Percentiles rank a stretch among this genome's conserved stretches.
Conservation (phyloP, 768 basidiomycete genomes). For the Lepiota venenata region DNA sequence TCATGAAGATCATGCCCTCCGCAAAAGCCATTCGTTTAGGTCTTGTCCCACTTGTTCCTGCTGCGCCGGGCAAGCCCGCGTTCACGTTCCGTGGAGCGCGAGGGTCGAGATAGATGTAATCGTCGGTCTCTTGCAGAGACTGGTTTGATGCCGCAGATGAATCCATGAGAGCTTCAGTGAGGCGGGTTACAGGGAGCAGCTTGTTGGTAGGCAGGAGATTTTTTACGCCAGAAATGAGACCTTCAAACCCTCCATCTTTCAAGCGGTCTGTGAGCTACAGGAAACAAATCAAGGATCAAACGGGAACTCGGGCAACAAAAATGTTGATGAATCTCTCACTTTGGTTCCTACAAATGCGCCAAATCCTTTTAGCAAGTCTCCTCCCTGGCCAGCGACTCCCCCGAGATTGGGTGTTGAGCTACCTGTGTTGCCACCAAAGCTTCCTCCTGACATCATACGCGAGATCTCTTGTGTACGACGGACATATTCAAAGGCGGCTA, state of each 20-base stretch:
- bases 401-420: slow-evolving; percentile 63
- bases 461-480: slow-evolving; percentile 89
- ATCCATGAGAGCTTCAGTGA: slow-evolving; percentile 97
- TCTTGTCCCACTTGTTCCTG: slow-evolving; percentile 41
- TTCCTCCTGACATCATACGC: slow-evolving; percentile 78
- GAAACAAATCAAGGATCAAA: slow-evolving; percentile 1
- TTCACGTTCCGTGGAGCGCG: slow-evolving; percentile 63
- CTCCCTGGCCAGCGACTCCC: slow-evolving; percentile 59
- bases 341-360: slow-evolving; percentile 80
- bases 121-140: slow-evolving; percentile 94
- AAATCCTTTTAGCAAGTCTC: slow-evolving; percentile 92
- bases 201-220: slow-evolving; percentile 97
- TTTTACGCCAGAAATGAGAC: slow-evolving; percentile 95
- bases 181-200: slow-evolving; percentile 85
- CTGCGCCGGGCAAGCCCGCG: slow-evolving; percentile 50
- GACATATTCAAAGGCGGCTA: slow-evolving; percentile 88
- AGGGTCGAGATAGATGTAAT: slow-evolving; percentile 93
- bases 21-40: slow-evolving; percentile 70
- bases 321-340: slow-evolving; percentile 43
- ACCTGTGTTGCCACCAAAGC: slow-evolving; percentile 16
- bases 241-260: slow-evolving; percentile 95
- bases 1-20: slow-evolving; percentile 90
- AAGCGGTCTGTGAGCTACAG: slow-evolving; percentile 84
- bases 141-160: slow-evolving; percentile 91
- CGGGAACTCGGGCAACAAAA: neutral